phyloP scores from a whole-genome alignment of 2,329 filamentous ascomycete genomes.

The Leptodontidium sp. region DNA sequence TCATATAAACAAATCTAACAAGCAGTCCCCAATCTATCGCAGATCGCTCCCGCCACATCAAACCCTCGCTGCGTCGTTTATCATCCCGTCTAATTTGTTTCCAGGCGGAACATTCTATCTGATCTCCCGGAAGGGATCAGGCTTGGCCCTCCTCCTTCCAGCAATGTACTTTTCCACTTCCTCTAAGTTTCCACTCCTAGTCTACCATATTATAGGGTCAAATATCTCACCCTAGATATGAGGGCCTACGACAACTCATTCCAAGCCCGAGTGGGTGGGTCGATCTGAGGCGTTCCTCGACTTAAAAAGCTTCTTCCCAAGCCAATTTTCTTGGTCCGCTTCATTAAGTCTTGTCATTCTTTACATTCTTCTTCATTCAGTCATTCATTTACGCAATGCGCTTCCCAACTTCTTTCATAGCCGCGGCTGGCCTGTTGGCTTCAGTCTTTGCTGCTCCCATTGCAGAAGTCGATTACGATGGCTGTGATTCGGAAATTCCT shows the following conservation, averaged over 20 bases:
- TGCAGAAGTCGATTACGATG: neutral
- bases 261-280: neutral
- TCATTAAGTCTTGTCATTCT: neutral
- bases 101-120: slow-evolving; percentile 4
- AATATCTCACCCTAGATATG: neutral
- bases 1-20: slow-evolving; percentile 8
- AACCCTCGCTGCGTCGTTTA: slow-evolving; percentile 16
- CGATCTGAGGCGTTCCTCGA: neutral
- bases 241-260: slow-evolving; percentile 8
- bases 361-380: neutral
- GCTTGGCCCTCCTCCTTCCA: neutral
- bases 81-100: slow-evolving; percentile 9
- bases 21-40: neutral
- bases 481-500: neutral
- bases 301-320: slow-evolving; percentile 11
- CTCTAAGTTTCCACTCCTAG: neutral
- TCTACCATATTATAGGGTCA: neutral
- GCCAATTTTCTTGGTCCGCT: neutral
- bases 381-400: slow-evolving; percentile 42
- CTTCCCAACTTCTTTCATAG: slow-evolving; percentile 31
- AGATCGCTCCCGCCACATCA: slow-evolving; percentile 1
- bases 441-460: slow-evolving; percentile 18
- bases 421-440: slow-evolving; percentile 22
- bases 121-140: neutral
- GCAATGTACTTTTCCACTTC: neutral